Conservation (phyloP, 1,284 basidiomycete species). For the Rhizopogon parksii region DNA sequence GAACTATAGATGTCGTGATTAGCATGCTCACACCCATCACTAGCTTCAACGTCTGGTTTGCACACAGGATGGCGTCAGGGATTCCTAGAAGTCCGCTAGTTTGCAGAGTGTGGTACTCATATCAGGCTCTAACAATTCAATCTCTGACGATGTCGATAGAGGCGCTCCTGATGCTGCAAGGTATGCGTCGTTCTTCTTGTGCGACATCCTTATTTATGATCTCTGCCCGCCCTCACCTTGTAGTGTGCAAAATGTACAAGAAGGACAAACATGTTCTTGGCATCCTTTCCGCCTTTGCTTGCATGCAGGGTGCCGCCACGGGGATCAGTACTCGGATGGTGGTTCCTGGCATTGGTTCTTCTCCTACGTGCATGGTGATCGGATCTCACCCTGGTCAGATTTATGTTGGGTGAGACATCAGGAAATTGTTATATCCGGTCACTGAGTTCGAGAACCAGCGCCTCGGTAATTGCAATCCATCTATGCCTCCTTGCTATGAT, state of each 20-base stretch:
- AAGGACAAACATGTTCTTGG: not conserved
- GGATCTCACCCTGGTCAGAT: not conserved
- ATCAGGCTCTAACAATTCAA: not conserved
- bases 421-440: not conserved
- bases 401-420: not conserved
- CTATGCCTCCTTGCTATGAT: not conserved
- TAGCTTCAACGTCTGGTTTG: not conserved
- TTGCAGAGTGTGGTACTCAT: not conserved
- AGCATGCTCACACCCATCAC: not conserved
- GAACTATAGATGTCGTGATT: not conserved
- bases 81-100: not conserved
- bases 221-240: not conserved
- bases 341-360: not conserved
- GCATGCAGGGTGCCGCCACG: not conserved
- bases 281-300: not conserved
- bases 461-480: not conserved
- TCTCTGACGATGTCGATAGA: not conserved
- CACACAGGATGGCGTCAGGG: not conserved
- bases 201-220: not conserved
- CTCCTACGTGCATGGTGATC: not conserved
- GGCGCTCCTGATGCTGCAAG: not conserved
- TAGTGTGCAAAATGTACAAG: not conserved
- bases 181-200: not conserved
- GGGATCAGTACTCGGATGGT: not conserved
- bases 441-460: not conserved